Percentiles rank a stretch among this genome's conserved stretches.
These are phyloP conservation scores for Metschnikowia similis DNA, from an alignment of 805 yeast genomes.

Conservation along the genomic window DNA sequence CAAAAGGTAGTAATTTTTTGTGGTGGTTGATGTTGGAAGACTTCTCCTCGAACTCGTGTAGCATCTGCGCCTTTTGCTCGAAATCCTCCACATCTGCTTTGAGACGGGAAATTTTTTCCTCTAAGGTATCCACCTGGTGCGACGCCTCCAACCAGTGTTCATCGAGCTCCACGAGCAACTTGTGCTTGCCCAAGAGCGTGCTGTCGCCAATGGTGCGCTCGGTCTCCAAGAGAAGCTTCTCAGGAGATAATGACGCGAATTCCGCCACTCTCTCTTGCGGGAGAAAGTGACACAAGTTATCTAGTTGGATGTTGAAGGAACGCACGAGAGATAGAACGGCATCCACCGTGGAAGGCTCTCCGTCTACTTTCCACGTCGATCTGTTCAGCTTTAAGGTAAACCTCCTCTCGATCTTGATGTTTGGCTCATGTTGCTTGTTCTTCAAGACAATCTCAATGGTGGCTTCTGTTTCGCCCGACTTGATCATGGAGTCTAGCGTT, in stretches of 20 bases:
- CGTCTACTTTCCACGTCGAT: constrained; percentile 53
- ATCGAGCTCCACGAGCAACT: constrained; percentile 51
- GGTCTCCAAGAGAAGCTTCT: constrained; percentile 68
- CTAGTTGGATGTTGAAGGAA: constrained; percentile 71
- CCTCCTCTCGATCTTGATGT: constrained; percentile 42
- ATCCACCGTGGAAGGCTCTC: constrained; percentile 35
- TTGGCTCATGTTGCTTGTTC: constrained; percentile 29
- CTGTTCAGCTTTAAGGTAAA: constrained; percentile 36
- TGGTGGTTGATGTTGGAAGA: constrained; percentile 33
- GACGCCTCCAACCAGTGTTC: constrained; percentile 25
- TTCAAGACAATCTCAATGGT: constrained; percentile 50
- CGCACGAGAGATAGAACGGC: constrained; percentile 43
- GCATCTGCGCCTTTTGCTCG: constrained; percentile 43
- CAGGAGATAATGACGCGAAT: constrained; percentile 79
- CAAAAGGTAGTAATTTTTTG: constrained; percentile 40
- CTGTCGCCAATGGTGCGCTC: constrained; percentile 73
- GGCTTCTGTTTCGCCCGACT: constrained; percentile 52
- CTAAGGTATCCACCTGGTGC: constrained; percentile 24
- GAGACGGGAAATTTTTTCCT: constrained; percentile 29
- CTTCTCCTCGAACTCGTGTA: constrained; percentile 45
- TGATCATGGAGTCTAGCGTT: constrained; percentile 65
- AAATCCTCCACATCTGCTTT: constrained; percentile 34
- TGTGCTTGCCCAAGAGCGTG: constrained; percentile 53
- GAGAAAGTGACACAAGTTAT: constrained; percentile 87
- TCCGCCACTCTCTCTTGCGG: constrained; percentile 95